Percentiles rank a stretch among this genome's conserved stretches.
Conservation (phyloP, 2,329 filamentous ascomycete species). For the Hypomyces perniciosus region DNA sequence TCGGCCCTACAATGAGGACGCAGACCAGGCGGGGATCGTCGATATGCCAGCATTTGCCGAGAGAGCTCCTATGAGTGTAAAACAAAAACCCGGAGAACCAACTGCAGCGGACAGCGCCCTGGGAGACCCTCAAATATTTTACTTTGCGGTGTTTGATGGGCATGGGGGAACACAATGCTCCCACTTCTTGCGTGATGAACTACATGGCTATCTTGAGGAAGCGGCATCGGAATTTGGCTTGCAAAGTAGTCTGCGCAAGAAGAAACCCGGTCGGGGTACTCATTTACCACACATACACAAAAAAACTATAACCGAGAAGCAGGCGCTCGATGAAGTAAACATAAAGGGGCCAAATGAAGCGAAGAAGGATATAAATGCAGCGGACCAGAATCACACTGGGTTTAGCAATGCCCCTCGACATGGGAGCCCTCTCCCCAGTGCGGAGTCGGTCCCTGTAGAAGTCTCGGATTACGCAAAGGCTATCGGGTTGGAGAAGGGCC, state of each 20-base stretch:
- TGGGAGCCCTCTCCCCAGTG: conserved; percentile 31
- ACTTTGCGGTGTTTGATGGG: conserved; percentile 94
- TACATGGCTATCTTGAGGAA: conserved; percentile 86
- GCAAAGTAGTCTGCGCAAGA: conserved; percentile 62
- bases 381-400: conserved; percentile 24
- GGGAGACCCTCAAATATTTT: conserved; percentile 94
- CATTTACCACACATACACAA: conserved; percentile 11
- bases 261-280: conserved; percentile 27
- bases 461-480: conserved; percentile 55
- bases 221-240: conserved; percentile 71
- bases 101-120: conserved; percentile 69
- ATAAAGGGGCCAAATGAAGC: conserved; percentile 46
- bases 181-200: conserved; percentile 72
- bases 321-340: conserved; percentile 32
- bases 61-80: conserved; percentile 61
- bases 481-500: conserved; percentile 59
- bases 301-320: conserved; percentile 19
- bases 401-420: conserved; percentile 33
- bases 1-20: conserved; percentile 86
- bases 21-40: conserved; percentile 89
- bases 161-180: conserved; percentile 89
- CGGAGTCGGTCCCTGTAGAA: conserved; percentile 42
- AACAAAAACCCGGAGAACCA: conserved; percentile 49
- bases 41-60: conserved; percentile 90
- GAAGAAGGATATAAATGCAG: conserved; percentile 31